Base-by-base conservation (phyloP, 805 yeast genomes). In the Kazachstania kunashirensis region DNA sequence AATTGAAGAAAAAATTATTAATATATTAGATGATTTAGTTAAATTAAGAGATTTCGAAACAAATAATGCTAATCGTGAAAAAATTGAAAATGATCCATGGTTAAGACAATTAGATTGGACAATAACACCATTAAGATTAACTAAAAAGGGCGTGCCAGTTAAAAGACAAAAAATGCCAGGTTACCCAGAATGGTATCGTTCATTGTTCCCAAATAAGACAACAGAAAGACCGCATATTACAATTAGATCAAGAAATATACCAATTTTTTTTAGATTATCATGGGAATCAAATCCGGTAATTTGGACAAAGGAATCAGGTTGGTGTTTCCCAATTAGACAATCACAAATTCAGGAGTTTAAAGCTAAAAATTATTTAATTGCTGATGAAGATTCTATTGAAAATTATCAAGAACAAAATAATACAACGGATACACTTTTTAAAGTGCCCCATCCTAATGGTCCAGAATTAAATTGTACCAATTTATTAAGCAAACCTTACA, bases 101-200 rank as follows among this genome's bases (percentile, higher is more conserved):
- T 64, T 88, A 27, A 66, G 69, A 2, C 98, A 94, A 57, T 64
- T 92, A 39, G 85, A 92, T 56, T 92, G 99, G 99, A 71, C 76
- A 0, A 62, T 79, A 2, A 66, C 66, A 23, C 79, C 82, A 1
- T 55, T 70, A 0, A 69, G 75, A 36, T 44, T 75, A 29, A 83
- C 79, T 11, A 84, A 84, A 52, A 66, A 71, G 26, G 94, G 92
- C 2, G 62, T 60, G 3, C 83, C 84, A 1, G 69, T 64, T 17
- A 82, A 84, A 37, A 75, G 72, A 18, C 95, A 84, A 56, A 85
- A 74, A 48, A 53, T 84, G 32, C 94, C 95, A 0, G 97, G 96
- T 0, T 84, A 70, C 49, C 99, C 99, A 0, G 80, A 80, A 46
- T 92, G 99, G 99, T 94, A 84, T 57, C 73, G 81, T 41, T 77